Evolutionary conservation across 257 asterid genomes (phyloP), one percentile per base, ranked within the genome.

Genomic region (Nemophila menziesii): DNA sequence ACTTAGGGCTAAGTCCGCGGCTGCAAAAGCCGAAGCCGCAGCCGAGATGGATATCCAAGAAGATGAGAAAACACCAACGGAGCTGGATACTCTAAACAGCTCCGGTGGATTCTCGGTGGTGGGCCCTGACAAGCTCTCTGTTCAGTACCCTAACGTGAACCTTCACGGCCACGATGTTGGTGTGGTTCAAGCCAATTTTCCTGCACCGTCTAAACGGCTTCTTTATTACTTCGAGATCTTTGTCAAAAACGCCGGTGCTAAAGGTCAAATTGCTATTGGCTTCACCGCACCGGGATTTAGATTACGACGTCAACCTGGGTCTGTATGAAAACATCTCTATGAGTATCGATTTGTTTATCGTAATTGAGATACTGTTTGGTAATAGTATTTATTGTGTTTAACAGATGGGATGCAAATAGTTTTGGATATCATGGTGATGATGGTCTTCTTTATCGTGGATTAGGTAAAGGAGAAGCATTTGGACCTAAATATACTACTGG

Each of bases 391-490:
- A 49, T 50, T 62, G 1, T 40, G 21, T 57, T 29, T 44, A 20
- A 54, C 79, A 90, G 99, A 43, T 90, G 93, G 96, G 96, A 85
- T 58, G 65, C 92, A 43, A 85, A 85, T 67, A 90, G 89, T 62
- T 85, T 54, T 15, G 99, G 99, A 43, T 90, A 90, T 75, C 96
- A 77, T 52, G 96, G 94, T 27, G 96, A 79, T 60, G 94, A 85
- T 62, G 96, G 96, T 17, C 67, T 68, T 44, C 89, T 90, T 44
- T 85, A 85, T 58, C 93, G 78, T 52, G 99, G 99, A 33, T 86
- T 73, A 27, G 94, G 72, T 43, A 85, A 79, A 54, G 99, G 99
- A 58, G 99, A 85, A 39, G 16, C 73, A 6, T 90, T 90, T 67
- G 96, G 96, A 34, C 93, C 98, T 39, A 73, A 81, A 24, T 85